A percentile compares a stretch with the other conserved stretches of the same genome.
Conservation (phyloP, 768 basidiomycete species). For the Nevesoporus exiguus region DNA sequence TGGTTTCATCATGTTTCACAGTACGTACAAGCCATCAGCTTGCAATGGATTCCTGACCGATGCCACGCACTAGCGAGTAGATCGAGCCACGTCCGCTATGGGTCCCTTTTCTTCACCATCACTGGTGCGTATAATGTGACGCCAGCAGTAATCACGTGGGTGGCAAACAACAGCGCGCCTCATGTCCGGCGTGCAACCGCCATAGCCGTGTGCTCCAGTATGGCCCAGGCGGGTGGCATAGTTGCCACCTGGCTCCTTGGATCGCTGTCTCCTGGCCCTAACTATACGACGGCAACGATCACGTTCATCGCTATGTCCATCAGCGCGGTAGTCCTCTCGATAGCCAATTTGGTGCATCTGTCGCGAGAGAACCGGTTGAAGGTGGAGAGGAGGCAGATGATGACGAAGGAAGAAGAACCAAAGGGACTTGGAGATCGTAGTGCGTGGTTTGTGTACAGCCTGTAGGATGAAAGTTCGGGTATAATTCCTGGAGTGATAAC, state of each 20-base stretch:
- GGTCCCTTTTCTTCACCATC: conserved; percentile 54
- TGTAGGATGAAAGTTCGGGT: conserved; percentile 27
- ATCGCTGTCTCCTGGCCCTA: neutral
- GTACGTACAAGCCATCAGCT: conserved; percentile 14
- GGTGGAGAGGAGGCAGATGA: conserved; percentile 28
- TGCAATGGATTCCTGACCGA: neutral
- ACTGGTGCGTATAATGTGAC: conserved; percentile 41
- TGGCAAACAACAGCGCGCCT: conserved; percentile 3
- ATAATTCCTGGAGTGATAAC: too few species aligned
- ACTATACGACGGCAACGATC: neutral
- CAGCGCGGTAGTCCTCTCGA: neutral
- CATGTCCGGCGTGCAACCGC: conserved; percentile 1
- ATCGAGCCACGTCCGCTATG: conserved; percentile 45
- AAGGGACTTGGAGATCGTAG: conserved; percentile 46
- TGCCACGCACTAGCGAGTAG: conserved; percentile 7
- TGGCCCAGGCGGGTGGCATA: neutral
- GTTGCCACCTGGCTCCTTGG: conserved; percentile 5
- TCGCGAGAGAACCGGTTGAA: neutral
- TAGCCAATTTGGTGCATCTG: neutral
- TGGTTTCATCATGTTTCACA: conserved; percentile 54
- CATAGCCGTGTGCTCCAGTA: neutral
- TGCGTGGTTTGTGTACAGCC: conserved; percentile 52
- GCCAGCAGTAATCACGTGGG: neutral
- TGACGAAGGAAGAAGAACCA: conserved; percentile 35
- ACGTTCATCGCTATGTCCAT: neutral